These are phyloP conservation scores for Sideroxylon spinosum DNA, from an alignment of 179 eudicot species.

Conservation along the genomic window DNA sequence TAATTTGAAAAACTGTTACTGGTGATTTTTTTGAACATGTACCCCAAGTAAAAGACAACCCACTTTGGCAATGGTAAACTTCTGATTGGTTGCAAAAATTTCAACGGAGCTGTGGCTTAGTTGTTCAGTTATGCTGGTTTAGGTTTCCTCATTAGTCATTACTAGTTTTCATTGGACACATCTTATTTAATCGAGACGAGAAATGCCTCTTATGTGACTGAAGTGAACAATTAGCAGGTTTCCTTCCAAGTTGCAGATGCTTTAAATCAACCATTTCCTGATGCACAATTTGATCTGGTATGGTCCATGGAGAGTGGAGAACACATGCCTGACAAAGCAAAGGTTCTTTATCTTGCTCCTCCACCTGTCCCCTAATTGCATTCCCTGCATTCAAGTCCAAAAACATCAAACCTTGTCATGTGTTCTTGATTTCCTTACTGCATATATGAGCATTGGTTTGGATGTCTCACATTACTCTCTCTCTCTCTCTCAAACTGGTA, in stretches of 20 bases:
- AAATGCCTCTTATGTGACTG: conserved; percentile 8
- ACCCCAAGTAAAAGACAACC: neutral
- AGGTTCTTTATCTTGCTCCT: conserved; percentile 36
- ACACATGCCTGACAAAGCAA: conserved; percentile 93
- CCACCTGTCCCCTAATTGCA: neutral
- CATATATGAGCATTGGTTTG: neutral
- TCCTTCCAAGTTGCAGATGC: conserved; percentile 96
- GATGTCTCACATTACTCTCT: neutral
- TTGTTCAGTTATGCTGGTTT: neutral
- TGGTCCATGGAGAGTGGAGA: conserved; percentile 99
- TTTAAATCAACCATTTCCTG: conserved; percentile 82
- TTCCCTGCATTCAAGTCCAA: neutral
- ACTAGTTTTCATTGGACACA: neutral
- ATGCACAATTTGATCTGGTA: conserved; percentile 81
- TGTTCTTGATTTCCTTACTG: neutral
- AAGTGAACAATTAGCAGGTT: conserved; percentile 39
- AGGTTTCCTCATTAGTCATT: neutral
- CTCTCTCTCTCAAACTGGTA: conserved; percentile 21
- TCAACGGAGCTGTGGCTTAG: too few relatives aligned
- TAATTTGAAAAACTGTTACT: too few relatives aligned
- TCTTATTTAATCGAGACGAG: neutral
- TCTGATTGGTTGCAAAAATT: too few relatives aligned
- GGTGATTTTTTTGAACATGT: neutral
- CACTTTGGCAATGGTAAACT: too few relatives aligned
- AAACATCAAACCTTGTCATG: neutral